Percentiles rank a stretch among this genome's conserved stretches.
Evolutionary conservation across 2,329 filamentous ascomycete genomes (phyloP).

Genomic region (Delphinella strobiligena): DNA sequence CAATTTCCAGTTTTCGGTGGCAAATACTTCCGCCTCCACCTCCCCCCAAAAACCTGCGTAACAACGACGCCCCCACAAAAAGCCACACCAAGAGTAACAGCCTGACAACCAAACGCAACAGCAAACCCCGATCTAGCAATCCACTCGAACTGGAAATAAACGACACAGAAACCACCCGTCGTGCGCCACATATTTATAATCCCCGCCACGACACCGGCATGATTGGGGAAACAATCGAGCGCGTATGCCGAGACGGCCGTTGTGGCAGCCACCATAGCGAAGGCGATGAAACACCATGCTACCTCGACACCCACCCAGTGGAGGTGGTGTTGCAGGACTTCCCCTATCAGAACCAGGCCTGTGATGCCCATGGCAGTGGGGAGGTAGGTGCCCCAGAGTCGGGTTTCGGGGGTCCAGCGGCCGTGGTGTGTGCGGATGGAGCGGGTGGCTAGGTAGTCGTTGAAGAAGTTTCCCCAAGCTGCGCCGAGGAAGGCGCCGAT

Average conservation of each 20-base stretch:
- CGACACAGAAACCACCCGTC: conserved; percentile 21
- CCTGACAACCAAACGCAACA: conserved; percentile 23
- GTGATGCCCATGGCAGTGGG: conserved; percentile 20
- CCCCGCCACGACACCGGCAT: conserved; percentile 21
- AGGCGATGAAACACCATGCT: conserved; percentile 16
- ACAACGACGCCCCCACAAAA: conserved; percentile 20
- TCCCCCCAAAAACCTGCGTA: conserved; percentile 19
- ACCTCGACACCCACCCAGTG: conserved; percentile 21
- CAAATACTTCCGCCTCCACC: conserved; percentile 12
- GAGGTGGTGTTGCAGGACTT: conserved; percentile 21
- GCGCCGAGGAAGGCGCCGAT: conserved; percentile 22
- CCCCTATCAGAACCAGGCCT: conserved; percentile 22
- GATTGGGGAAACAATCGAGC: conserved; percentile 21
- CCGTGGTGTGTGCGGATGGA: conserved; percentile 22
- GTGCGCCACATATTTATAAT: conserved; percentile 22
- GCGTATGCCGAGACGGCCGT: conserved; percentile 24
- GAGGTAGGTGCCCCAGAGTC: conserved; percentile 22
- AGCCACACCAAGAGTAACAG: conserved; percentile 12
- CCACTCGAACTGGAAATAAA: conserved; percentile 25
- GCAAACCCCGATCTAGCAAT: conserved; percentile 19
- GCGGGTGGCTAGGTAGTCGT: conserved; percentile 22
- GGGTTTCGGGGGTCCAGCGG: conserved; percentile 18
- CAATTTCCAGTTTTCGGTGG: conserved; percentile 5
- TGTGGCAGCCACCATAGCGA: conserved; percentile 13
- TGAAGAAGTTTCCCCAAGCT: conserved; percentile 25